phyloP scores from a whole-genome alignment of 805 yeast species.

The Starmerella bombicola region DNA sequence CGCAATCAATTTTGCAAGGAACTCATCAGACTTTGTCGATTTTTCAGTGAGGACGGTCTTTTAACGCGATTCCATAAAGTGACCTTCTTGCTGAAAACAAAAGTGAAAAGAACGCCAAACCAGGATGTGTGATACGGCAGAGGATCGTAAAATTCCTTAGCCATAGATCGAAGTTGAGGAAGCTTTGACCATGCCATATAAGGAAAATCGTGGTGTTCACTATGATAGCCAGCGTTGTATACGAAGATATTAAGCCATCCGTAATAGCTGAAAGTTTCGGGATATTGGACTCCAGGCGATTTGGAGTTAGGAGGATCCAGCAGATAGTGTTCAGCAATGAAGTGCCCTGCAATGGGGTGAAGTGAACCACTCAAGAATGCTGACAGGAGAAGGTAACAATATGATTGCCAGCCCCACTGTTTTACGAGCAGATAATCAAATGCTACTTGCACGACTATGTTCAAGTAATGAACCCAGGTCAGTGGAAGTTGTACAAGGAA shows the following conservation, averaged over 20 bases:
- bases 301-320: constrained; percentile 29
- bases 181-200: constrained; percentile 81
- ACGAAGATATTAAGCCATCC: constrained; percentile 66
- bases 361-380: constrained; percentile 82
- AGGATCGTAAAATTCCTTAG: constrained; percentile 69
- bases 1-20: not conserved
- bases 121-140: constrained; percentile 68
- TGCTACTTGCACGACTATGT: constrained; percentile 45
- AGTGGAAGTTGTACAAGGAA: constrained; percentile 63
- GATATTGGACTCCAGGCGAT: constrained; percentile 24
- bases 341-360: constrained; percentile 92
- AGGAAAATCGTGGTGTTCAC: constrained; percentile 93
- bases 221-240: constrained; percentile 90
- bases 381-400: constrained; percentile 56
- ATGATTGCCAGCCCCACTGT: constrained; percentile 51
- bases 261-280: constrained; percentile 82
- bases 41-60: constrained; percentile 30
- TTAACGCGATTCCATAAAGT: constrained; percentile 72
- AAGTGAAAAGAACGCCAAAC: constrained; percentile 63
- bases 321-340: constrained; percentile 87
- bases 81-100: constrained; percentile 54
- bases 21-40: constrained; percentile 6
- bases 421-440: constrained; percentile 48
- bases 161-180: constrained; percentile 50
- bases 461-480: constrained; percentile 62